Evolutionary conservation across 2,329 filamentous ascomycete genomes (phyloP), one percentile per base, ranked within the genome.

Genomic region (Rhinocladiella mackenziei): DNA sequence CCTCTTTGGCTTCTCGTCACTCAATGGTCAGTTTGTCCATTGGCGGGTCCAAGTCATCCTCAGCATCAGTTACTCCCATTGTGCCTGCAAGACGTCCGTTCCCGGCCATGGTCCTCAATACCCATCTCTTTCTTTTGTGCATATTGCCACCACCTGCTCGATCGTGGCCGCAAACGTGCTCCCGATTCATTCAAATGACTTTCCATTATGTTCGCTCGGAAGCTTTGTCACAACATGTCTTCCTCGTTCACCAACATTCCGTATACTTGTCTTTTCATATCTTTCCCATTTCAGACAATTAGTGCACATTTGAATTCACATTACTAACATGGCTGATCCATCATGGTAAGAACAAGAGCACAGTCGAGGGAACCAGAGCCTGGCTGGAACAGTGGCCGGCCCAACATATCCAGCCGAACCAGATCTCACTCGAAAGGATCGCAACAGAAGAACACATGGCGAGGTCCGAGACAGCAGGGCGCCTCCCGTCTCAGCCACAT

Each of bases 71-170:
- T 14, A 15, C n/a, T 17, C n/a, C 10, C 17, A 5, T 3, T 37
- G 6, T 8, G 14, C n/a, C 15, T 10, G n/a, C 34, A 28, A 29
- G 6, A 28, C 19, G 10, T 28, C 36, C 36, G 36, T 39, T 39
- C 19, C 19, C 36, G 36, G 22, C 15, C 20, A 39, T 39, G 28
- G 22, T 39, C 6, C 25, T 17, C 7, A 39, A 28, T 39, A 37
- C n/a, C 20, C 20, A 37, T 5, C 33, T 5, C 15, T 19, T 14
- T 20, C 11, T 14, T 22, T 36, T 36, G 15, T 36, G 33, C 33
- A 3, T 3, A 5, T 20, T 19, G 6, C 15, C 19, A 20, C 22
- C 33, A 4, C 13, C 19, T 26, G 11, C 11, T 26, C 23, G 23
- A 7, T 7, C 11, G 7, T 11, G 23, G 7, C 11, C 11, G 32